phyloP scores from a whole-genome alignment of 192 early-diverging fungal species.

The Rhizophlyctis rosea region DNA sequence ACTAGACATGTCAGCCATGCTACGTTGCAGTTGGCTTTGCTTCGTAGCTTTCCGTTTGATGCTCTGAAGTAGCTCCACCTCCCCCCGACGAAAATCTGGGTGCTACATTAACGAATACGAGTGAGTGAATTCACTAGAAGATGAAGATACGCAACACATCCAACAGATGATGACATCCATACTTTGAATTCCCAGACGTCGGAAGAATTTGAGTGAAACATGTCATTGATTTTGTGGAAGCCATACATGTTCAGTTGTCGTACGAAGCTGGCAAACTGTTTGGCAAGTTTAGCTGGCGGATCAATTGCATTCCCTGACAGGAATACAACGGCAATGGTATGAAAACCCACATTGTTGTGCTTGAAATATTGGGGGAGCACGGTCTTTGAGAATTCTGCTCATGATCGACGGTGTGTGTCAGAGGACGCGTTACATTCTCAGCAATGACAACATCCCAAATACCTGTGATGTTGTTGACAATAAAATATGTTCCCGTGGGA shows the following conservation, averaged over 20 bases:
- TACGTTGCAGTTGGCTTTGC: slow-evolving; percentile 17
- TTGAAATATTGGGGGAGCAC: slow-evolving; percentile 44
- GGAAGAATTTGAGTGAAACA: slow-evolving; percentile 29
- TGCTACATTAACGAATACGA: slow-evolving; percentile 10
- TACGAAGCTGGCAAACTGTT: slow-evolving; percentile 40
- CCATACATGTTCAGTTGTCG: slow-evolving; percentile 50
- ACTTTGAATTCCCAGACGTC: slow-evolving; percentile 46
- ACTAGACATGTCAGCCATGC: background rate
- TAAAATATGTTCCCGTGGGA: slow-evolving; percentile 36
- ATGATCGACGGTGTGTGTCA: background rate
- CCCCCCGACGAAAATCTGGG: slow-evolving; percentile 36
- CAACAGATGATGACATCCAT: background rate
- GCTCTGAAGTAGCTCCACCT: slow-evolving; percentile 26
- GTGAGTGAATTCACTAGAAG: background rate
- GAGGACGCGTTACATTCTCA: background rate
- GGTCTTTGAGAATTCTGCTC: slow-evolving; percentile 37
- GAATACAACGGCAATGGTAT: slow-evolving; percentile 10
- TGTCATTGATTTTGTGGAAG: slow-evolving; percentile 55
- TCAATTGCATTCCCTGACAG: slow-evolving; percentile 9
- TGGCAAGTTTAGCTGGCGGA: slow-evolving; percentile 1
- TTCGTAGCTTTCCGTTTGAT: slow-evolving; percentile 43
- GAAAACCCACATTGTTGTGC: slow-evolving; percentile 38
- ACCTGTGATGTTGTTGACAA: slow-evolving; percentile 38
- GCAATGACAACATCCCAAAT: too few species aligned
- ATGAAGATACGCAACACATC: slow-evolving; percentile 1